Evolutionary conservation across 73 alveolate species (phyloP).

Genomic region (Paramecium primaurelia): DNA sequence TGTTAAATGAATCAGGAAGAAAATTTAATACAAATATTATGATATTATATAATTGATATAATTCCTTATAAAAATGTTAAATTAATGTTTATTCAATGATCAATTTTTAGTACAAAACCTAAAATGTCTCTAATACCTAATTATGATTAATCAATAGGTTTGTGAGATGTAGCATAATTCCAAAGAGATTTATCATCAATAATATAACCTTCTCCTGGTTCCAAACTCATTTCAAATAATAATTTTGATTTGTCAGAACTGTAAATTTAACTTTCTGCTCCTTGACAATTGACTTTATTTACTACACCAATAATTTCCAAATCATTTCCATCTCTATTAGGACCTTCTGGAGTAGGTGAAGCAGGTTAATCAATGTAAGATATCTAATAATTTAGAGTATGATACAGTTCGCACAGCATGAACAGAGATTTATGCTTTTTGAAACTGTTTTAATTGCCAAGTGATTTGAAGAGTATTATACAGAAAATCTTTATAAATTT

Average conservation of each 20-base stretch:
- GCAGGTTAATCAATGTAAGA: conserved; percentile 8
- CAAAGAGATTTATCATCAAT: background rate
- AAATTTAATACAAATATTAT: background rate
- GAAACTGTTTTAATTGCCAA: background rate
- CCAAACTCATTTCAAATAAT: conserved; percentile 1
- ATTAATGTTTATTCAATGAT: background rate
- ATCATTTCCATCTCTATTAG: conserved; percentile 39
- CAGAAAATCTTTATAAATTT: background rate
- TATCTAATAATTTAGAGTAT: background rate
- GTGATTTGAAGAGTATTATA: background rate
- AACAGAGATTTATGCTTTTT: background rate
- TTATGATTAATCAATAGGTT: background rate
- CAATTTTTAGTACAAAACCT: background rate
- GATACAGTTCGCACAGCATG: conserved; percentile 20
- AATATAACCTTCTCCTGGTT: conserved; percentile 5
- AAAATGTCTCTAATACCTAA: background rate
- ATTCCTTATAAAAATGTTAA: background rate
- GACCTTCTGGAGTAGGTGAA: background rate
- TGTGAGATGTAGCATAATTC: background rate
- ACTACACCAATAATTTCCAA: background rate
- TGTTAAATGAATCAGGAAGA: background rate
- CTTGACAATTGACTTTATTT: background rate
- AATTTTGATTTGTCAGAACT: background rate
- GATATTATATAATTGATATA: too few relatives aligned
- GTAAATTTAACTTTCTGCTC: conserved; percentile 19